Conservation (phyloP, 805 yeast species). For the Spathaspora passalidarum region DNA sequence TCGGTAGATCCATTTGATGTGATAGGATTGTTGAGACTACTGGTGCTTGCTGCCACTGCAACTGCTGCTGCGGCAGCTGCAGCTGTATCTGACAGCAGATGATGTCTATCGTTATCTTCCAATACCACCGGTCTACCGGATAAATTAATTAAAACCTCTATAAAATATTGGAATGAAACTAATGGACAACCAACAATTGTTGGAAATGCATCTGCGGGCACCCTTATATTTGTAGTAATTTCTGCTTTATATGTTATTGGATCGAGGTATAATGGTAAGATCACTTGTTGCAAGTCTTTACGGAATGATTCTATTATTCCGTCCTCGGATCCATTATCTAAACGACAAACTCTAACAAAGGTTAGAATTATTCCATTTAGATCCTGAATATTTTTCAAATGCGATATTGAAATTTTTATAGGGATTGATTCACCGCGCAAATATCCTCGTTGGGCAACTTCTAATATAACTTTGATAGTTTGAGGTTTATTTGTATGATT, state of each 20-base stretch:
- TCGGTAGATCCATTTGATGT: neutral
- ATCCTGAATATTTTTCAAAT: constrained; percentile 67
- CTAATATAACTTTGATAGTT: constrained; percentile 35
- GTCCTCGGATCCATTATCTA: constrained; percentile 50
- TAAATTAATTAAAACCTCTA: constrained; percentile 80
- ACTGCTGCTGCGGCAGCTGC: constrained; percentile 3
- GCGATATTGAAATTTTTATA: constrained; percentile 61
- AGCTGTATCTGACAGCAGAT: neutral
- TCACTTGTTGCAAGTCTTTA: constrained; percentile 76
- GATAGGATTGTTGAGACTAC: neutral
- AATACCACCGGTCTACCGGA: constrained; percentile 52
- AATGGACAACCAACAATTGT: constrained; percentile 69
- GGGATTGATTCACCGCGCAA: constrained; percentile 79
- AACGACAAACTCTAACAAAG: constrained; percentile 72
- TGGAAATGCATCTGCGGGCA: constrained; percentile 85
- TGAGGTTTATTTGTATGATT: constrained; percentile 14
- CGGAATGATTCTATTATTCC: constrained; percentile 69
- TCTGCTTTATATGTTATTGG: constrained; percentile 56
- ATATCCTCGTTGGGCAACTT: constrained; percentile 60
- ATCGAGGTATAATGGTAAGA: constrained; percentile 77
- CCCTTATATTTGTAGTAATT: constrained; percentile 58
- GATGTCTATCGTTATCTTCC: constrained; percentile 14
- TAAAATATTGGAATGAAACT: constrained; percentile 78
- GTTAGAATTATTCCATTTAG: constrained; percentile 76
- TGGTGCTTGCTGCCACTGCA: neutral